These are phyloP conservation scores for Globisporangium nunn DNA, from an alignment of 352 stramenopile genomes.

Conservation along the genomic window DNA sequence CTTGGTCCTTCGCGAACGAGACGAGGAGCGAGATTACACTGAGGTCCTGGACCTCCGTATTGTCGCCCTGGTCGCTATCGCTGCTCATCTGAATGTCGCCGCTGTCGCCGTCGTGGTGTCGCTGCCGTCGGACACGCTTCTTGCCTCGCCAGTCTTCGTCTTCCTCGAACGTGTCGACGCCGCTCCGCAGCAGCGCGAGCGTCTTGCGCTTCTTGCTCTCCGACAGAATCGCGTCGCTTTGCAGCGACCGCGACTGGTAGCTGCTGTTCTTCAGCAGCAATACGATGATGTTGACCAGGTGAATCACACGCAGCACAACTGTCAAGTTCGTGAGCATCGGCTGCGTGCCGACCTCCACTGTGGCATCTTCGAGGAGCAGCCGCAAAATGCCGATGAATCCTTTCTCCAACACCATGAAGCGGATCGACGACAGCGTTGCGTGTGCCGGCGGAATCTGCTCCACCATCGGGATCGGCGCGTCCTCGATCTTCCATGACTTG, in stretches of 20 bases:
- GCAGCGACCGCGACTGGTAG: constrained; percentile 10
- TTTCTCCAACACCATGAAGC: constrained; percentile 55
- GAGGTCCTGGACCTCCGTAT: constrained; percentile 44
- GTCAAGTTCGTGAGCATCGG: constrained; percentile 62
- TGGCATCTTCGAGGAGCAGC: constrained; percentile 56
- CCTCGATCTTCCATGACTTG: constrained; percentile 69
- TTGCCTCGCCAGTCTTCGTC: constrained; percentile 40
- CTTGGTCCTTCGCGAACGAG: constrained; percentile 51
- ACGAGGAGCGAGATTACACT: constrained; percentile 62
- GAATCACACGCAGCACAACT: constrained; percentile 53
- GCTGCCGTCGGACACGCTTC: constrained; percentile 64
- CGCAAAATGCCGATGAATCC: constrained; percentile 58
- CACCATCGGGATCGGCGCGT: constrained; percentile 62
- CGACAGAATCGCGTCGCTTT: constrained; percentile 21
- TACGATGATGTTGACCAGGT: constrained; percentile 61
- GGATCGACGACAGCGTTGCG: constrained; percentile 39
- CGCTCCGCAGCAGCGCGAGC: constrained; percentile 41
- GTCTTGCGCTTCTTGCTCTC: constrained; percentile 47
- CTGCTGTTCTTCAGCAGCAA: constrained; percentile 47
- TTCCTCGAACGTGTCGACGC: constrained; percentile 58
- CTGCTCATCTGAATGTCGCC: constrained; percentile 62
- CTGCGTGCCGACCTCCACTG: constrained; percentile 11
- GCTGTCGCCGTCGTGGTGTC: constrained; percentile 25
- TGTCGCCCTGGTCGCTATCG: constrained; percentile 57
- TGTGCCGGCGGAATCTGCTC: constrained; percentile 47